Conservation (phyloP, 1,284 basidiomycete genomes). For the Apiotrichum laibachii region DNA sequence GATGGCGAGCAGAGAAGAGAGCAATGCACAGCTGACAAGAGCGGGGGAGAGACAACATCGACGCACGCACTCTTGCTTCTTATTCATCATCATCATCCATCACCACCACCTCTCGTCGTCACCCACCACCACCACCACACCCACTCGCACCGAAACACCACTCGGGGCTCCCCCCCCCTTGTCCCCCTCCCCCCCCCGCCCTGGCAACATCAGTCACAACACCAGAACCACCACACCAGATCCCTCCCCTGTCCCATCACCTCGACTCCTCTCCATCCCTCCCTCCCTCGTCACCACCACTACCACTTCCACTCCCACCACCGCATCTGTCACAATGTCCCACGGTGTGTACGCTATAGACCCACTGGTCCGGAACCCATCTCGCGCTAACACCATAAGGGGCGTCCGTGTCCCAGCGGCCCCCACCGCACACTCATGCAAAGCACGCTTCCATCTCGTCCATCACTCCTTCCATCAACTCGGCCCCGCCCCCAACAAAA, state of each 20-base stretch:
- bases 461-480: slow-evolving; percentile 4
- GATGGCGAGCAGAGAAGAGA: no score
- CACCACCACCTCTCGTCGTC: no score
- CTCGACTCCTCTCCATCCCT: background rate
- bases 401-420: slow-evolving; percentile 3
- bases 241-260: background rate
- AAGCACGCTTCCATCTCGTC: slow-evolving; percentile 9
- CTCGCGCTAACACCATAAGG: slow-evolving; percentile 1
- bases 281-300: background rate
- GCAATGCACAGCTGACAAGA: no score
- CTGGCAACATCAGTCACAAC: background rate
- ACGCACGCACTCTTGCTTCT: no score
- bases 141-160: no score
- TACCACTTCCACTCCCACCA: background rate
- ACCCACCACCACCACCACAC: no score
- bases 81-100: no score
- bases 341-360: background rate
- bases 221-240: background rate
- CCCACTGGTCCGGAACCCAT: background rate
- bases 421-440: slow-evolving; percentile 3
- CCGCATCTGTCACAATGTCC: background rate
- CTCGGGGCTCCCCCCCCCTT: no score
- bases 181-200: no score
- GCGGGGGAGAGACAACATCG: no score
- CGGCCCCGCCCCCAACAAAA: slow-evolving; percentile 70